Evolutionary conservation across 306 rosid genomes (phyloP), one percentile per base, ranked within the genome.

Genomic region (Quercus ilex): DNA sequence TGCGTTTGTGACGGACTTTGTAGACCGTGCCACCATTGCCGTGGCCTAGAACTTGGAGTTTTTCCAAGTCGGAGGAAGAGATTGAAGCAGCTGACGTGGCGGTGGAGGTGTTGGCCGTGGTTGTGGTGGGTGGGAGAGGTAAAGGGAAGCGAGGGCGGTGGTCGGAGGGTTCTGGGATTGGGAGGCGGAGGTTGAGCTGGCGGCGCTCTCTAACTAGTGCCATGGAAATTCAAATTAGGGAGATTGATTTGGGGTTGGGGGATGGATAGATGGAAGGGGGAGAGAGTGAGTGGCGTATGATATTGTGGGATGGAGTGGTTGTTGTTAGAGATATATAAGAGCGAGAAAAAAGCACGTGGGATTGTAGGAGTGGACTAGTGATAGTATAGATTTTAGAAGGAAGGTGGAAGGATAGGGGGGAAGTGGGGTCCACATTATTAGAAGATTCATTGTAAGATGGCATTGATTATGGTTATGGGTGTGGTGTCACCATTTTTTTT

Each of bases 11-110:
- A 56, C 93, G 87, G 85, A 94, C 99, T 23, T 92, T 87, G 91
- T 92, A 94, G 78, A 94, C 99, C 5, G 97, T 94, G 53, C 99
- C 99, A 4, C 97, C 91, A 85, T 87, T 91, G 0, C 99, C 99
- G 56, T 89, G 91, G 23, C 99, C 99, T 33, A 94, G 97, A 1
- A 94, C 99, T 31, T 89, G 79, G 20, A 92, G 88, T 2, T 77
- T 86, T 8, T 94, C 99, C 55, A 92, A 69, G 60, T 94, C 98
- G 7, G 75, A 5, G 15, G 84, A 6, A 4, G 86, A 18, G 71
- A 87, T 64, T 17, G 83, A 31, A 74, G 82, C 5, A 60, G 75
- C 1, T 52, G 86, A 2, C 12, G 78, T 4, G 33, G 73, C 26
- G 19, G 89, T 0, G 80, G 80, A 21, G 79, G 81, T 35, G 71